Conservation (phyloP, 805 yeast genomes). For the Metschnikowia corniflorae region DNA sequence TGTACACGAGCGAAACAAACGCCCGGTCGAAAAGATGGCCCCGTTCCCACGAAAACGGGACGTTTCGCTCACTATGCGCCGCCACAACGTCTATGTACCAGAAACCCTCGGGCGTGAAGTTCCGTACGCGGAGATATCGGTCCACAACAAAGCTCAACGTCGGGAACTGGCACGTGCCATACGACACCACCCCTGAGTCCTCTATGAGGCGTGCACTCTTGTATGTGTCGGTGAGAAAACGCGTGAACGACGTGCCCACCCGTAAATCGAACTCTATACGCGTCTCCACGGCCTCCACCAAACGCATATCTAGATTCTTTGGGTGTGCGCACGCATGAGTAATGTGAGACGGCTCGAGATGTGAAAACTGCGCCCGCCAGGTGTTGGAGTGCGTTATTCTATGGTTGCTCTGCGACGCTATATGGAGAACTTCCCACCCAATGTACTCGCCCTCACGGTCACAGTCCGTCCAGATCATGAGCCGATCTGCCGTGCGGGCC, state of each 20-base stretch:
- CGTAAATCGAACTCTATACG: conserved; percentile 85
- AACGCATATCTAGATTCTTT: conserved; percentile 53
- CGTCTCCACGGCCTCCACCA: conserved; percentile 81
- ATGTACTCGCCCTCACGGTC: conserved; percentile 26
- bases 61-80: conserved; percentile 35
- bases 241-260: conserved; percentile 85
- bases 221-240: conserved; percentile 63
- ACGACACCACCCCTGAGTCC: conserved; percentile 52
- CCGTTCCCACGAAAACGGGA: conserved; percentile 67
- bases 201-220: conserved; percentile 32
- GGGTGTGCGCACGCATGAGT: conserved; percentile 73
- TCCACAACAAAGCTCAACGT: conserved; percentile 96
- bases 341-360: conserved; percentile 74
- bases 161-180: conserved; percentile 95
- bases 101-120: conserved; percentile 72
- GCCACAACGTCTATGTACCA: conserved; percentile 67
- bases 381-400: conserved; percentile 44
- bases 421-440: conserved; percentile 50
- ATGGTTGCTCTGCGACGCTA: conserved; percentile 55
- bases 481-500: conserved; percentile 52
- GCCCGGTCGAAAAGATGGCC: conserved; percentile 70
- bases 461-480: conserved; percentile 98
- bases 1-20: conserved; percentile 55
- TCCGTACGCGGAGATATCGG: conserved; percentile 69
- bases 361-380: conserved; percentile 83